Evolutionary conservation across 371 early-diverging fungal genomes (phyloP).

Genomic region (Scutellospora calospora): DNA sequence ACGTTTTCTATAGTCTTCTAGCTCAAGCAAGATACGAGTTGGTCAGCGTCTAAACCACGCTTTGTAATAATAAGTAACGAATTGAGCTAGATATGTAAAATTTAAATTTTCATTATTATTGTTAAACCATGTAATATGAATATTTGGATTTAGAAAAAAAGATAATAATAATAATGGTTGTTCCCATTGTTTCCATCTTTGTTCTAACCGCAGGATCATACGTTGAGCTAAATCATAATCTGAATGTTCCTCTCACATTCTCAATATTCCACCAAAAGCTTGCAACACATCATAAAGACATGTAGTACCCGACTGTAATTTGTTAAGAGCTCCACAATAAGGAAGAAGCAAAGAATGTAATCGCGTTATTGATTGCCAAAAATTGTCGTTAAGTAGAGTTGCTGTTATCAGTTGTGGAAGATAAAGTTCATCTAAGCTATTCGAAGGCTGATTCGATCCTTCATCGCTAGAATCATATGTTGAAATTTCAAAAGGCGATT

Average conservation of each 20-base stretch:
- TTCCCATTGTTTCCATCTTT: not conserved
- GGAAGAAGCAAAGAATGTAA: not conserved
- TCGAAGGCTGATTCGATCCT: no score
- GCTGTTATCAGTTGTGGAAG: not conserved
- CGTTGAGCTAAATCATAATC: not conserved
- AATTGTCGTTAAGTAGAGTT: not conserved
- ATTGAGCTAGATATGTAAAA: slow-evolving; percentile 7
- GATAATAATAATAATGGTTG: not conserved
- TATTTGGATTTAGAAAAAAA: not conserved
- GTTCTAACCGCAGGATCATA: not conserved
- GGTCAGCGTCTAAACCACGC: not conserved
- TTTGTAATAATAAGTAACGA: slow-evolving; percentile 13
- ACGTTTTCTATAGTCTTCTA: slow-evolving; percentile 1
- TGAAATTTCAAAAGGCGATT: no score
- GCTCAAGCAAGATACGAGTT: not conserved
- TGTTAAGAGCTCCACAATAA: slow-evolving; percentile 24
- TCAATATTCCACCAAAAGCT: slow-evolving; percentile 1
- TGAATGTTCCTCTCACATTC: slow-evolving; percentile 13
- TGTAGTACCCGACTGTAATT: slow-evolving; percentile 24
- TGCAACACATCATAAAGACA: slow-evolving; percentile 16
- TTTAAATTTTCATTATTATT: not conserved
- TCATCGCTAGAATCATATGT: not conserved
- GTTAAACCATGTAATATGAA: not conserved
- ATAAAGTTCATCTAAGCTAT: not conserved
- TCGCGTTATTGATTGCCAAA: not conserved